A percentile compares a stretch with the other conserved stretches of the same genome.
phyloP scores from a whole-genome alignment of 176 grass and related monocot genomes.

The Elymus sibiricus region DNA sequence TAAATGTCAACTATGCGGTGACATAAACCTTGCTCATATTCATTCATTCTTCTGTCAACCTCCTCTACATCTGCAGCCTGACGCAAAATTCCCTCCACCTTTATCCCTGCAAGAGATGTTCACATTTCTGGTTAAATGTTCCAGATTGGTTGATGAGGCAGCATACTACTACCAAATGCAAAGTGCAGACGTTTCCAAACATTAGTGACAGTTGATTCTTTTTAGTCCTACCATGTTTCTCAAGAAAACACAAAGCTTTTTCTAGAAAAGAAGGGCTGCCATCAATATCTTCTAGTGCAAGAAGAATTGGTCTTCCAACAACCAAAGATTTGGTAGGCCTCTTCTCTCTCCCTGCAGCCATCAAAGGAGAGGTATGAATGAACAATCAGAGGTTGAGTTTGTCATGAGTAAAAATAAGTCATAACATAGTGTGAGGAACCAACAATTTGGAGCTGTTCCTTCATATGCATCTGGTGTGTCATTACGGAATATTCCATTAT shows the following conservation, averaged over 20 bases:
- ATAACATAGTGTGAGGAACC: slow-evolving; percentile 34
- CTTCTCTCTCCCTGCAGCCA: slow-evolving; percentile 86
- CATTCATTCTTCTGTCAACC: slow-evolving; percentile 90
- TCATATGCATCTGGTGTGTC: slow-evolving; percentile 84
- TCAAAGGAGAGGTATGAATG: slow-evolving; percentile 22
- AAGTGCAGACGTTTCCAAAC: background rate
- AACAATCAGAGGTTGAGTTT: slow-evolving; percentile 4
- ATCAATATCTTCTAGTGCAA: slow-evolving; percentile 99
- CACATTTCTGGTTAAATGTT: slow-evolving; percentile 14
- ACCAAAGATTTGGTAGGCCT: slow-evolving; percentile 79
- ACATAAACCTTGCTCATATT: slow-evolving; percentile 93
- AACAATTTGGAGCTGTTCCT: slow-evolving; percentile 83
- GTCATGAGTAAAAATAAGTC: background rate
- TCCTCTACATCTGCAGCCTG: slow-evolving; percentile 96
- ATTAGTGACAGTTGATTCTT: background rate
- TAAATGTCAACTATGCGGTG: slow-evolving; percentile 29
- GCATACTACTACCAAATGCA: slow-evolving; percentile 8
- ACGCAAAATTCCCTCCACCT: slow-evolving; percentile 94
- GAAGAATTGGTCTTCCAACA: slow-evolving; percentile 95
- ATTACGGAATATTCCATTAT: slow-evolving; percentile 98
- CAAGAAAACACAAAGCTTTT: slow-evolving; percentile 94
- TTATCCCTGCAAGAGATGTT: slow-evolving; percentile 74
- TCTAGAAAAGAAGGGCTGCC: slow-evolving; percentile 97
- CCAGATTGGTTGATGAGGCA: slow-evolving; percentile 7
- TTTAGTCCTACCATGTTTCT: slow-evolving; percentile 79